Base-by-base conservation (phyloP, 495 filamentous ascomycete species). In the Annulohypoxylon stygium region DNA sequence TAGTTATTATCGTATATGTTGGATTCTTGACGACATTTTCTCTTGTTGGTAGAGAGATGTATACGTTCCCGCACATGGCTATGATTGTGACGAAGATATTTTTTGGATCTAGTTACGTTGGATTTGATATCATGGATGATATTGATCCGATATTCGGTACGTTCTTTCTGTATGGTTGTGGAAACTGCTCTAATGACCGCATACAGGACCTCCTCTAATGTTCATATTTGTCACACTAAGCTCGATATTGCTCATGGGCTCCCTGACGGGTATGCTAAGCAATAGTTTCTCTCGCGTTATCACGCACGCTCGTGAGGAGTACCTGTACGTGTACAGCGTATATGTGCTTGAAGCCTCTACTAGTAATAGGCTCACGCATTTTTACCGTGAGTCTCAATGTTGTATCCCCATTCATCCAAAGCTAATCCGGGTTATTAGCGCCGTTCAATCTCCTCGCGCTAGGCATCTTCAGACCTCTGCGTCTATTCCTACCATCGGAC, bases 11-110 rank as follows among this genome's bases (percentile, higher is more conserved):
- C 62, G 82, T 97, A 71, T 97, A 97, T 76, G 73, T 85, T 64
- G 94, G 95, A 67, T 98, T 97, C 83, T 82, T 97, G 30, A 97
- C 95, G 0, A 97, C 94, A 0, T 97, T 98, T 76, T 91, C 93
- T 1, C 89, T 97, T 68, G 88, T 98, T 64, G 95, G 93, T 25
- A 88, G 95, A 71, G 93, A 94, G 72, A 80, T 84, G 12, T 93
- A 92, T 74, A 89, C 88, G 20, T 86, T 92, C n/a, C 76, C 82
- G 7, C 83, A 93, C 70, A 97, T 97, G 90, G 90, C 91, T 39
- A 93, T 92, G 90, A 91, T 94, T 65, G 83, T 98, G 61, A 91
- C 96, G 69, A 93, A 95, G 74, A 95, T 97, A 65, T 92, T 91
- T 73, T 89, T 88, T 69, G 91, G 89, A 65, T 93, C 92, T 30